Evolutionary conservation across 2,329 filamentous ascomycete species (phyloP).

Genomic region (Tolypocladium guangdongense): DNA sequence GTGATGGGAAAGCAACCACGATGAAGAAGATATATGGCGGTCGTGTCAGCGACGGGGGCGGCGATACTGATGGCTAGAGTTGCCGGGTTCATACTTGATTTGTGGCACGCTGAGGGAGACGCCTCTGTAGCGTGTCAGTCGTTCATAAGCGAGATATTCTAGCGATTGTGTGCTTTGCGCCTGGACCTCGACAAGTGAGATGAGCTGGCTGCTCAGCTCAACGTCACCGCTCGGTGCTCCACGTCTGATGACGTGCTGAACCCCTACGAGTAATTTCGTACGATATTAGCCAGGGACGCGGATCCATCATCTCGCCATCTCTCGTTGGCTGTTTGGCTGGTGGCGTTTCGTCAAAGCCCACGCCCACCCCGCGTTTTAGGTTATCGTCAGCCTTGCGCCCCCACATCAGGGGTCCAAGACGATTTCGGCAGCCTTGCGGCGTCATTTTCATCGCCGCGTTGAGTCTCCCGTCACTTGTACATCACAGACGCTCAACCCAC

Average conservation of each 20-base stretch:
- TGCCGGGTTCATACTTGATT: neutral
- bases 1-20: neutral
- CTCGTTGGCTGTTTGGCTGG: neutral
- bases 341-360: neutral
- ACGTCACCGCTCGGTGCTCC: too few relatives aligned
- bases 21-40: neutral
- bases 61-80: neutral
- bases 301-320: neutral
- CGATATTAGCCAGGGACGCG: too few relatives aligned
- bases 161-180: neutral
- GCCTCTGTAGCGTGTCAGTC: neutral
- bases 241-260: too few relatives aligned
- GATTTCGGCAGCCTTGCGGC: neutral
- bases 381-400: slow-evolving; percentile 1
- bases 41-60: neutral
- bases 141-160: neutral
- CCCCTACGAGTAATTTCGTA: too few relatives aligned
- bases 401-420: neutral
- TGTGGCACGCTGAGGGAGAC: neutral
- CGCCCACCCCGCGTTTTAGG: neutral
- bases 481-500: neutral
- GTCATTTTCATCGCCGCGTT: neutral
- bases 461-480: neutral
- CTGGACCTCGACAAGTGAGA: neutral
- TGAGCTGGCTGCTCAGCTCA: neutral